Conservation (phyloP, 2,329 filamentous ascomycete genomes). For the Pseudocercospora crystallina region DNA sequence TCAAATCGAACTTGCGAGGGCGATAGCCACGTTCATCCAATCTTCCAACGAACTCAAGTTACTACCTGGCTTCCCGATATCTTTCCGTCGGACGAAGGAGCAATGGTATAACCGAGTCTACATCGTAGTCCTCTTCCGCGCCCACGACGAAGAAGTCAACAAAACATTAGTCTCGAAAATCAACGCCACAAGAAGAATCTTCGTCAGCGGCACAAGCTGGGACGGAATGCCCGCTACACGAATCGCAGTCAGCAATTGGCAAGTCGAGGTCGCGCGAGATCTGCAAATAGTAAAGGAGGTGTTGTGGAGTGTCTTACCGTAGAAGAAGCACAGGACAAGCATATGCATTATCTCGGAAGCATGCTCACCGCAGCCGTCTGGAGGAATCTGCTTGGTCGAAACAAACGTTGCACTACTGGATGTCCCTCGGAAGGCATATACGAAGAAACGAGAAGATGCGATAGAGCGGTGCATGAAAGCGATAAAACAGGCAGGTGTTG, state of each 20-base stretch:
- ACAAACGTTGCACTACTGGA: too few relatives aligned
- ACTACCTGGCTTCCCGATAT: conserved; percentile 50
- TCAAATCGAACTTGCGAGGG: conserved; percentile 70
- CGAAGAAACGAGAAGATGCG: too few relatives aligned
- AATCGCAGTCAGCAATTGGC: conserved; percentile 87
- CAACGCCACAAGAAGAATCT: conserved; percentile 72
- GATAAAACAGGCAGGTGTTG: too few relatives aligned
- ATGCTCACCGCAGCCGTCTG: too few relatives aligned
- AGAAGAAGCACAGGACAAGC: too few relatives aligned
- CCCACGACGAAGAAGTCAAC: conserved; percentile 66
- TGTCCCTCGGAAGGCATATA: too few relatives aligned
- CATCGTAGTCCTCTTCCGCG: conserved; percentile 76
- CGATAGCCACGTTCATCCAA: conserved; percentile 63
- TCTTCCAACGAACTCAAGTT: conserved; percentile 64
- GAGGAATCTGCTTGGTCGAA: too few relatives aligned
- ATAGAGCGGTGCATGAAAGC: too few relatives aligned
- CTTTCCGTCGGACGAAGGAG: conserved; percentile 34
- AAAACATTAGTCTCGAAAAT: conserved; percentile 66
- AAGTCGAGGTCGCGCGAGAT: conserved; percentile 68
- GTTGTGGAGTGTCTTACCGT: conserved; percentile 39
- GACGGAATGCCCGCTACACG: conserved; percentile 69
- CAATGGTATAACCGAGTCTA: conserved; percentile 56
- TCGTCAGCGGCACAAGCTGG: conserved; percentile 81
- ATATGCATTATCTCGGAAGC: too few relatives aligned
- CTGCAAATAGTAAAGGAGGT: conserved; percentile 64